Conservation (phyloP, 163 green algal species). For the Scenedesmus sp. region DNA sequence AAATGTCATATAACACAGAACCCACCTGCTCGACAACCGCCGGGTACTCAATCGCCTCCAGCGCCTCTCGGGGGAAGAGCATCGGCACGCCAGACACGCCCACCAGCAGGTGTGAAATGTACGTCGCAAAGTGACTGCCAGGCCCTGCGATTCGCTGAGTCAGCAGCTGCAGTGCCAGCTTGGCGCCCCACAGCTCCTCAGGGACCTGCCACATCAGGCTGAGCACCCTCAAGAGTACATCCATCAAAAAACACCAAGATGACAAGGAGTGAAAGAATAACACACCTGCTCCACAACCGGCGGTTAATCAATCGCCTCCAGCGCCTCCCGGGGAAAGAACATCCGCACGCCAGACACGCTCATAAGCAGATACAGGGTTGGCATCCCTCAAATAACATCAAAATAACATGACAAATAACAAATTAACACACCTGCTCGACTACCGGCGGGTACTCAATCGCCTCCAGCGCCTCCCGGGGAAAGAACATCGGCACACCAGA, state of each 20-base stretch:
- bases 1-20: too few relatives aligned
- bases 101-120: conserved; percentile 81
- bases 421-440: conserved; percentile 63
- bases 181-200: conserved; percentile 82
- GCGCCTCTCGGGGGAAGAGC: conserved; percentile 75
- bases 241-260: too few relatives aligned
- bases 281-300: conserved; percentile 72
- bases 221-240: background rate
- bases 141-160: conserved; percentile 59
- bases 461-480: conserved; percentile 56
- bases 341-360: conserved; percentile 56
- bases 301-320: conserved; percentile 81
- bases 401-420: too few relatives aligned
- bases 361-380: too few relatives aligned
- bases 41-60: conserved; percentile 82
- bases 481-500: conserved; percentile 90
- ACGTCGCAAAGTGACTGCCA: conserved; percentile 66
- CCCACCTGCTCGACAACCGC: conserved; percentile 73
- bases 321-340: conserved; percentile 75
- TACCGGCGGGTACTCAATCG: conserved; percentile 84
- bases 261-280: too few relatives aligned
- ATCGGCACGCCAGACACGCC: conserved; percentile 82
- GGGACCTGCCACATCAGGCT: conserved; percentile 57
- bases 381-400: too few relatives aligned
- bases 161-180: conserved; percentile 73